Base-by-base conservation (phyloP, 148 eudicot species). In the Chenopodium suecicum region DNA sequence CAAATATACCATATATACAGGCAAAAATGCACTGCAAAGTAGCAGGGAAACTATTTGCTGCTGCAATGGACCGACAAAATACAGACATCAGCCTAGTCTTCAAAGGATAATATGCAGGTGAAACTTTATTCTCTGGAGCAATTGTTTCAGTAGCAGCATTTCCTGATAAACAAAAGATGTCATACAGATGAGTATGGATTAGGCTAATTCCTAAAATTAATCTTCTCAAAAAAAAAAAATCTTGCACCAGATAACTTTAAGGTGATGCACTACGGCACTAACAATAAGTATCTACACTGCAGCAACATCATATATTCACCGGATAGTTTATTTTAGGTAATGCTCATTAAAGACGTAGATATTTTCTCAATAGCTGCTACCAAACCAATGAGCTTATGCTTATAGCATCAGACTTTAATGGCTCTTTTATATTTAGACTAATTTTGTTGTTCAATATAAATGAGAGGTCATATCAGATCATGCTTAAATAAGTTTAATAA, bases 21-120 rank as follows among this genome's bases (percentile, higher is more conserved):
- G 94, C 92, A 85, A 95, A 95, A 78, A 95, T 95, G 89, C 99
- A 95, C 84, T 95, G 99, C 74, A 95, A 83, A 65, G 99, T 95
- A 63, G 93, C 89, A 25, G 99, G 99, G 83, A 95, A 95, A 85
- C 97, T 90, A 84, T 95, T 93, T 85, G 98, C 99, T 50, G 99
- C 98, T 31, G 94, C 86, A 73, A 93, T 88, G 67, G 99, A 95
- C 77, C 95, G 92, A 82, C 97, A 92, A 85, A 95, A 92, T 68
- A 90, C 88, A 76, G 91, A 86, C 91, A 93, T 91, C 82, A 95
- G 85, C 84, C 86, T 91, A 83, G 86, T 89, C 89, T 90, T 91
- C 83, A 95, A 68, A 80, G 93, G 80, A 84, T 91, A 84, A 88
- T 87, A 91, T 77, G 88, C 99, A 66, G 99, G 97, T 83, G 74